These are phyloP conservation scores for Kwoniella shivajii DNA, from an alignment of 1,284 basidiomycete genomes.

Conservation along the genomic window DNA sequence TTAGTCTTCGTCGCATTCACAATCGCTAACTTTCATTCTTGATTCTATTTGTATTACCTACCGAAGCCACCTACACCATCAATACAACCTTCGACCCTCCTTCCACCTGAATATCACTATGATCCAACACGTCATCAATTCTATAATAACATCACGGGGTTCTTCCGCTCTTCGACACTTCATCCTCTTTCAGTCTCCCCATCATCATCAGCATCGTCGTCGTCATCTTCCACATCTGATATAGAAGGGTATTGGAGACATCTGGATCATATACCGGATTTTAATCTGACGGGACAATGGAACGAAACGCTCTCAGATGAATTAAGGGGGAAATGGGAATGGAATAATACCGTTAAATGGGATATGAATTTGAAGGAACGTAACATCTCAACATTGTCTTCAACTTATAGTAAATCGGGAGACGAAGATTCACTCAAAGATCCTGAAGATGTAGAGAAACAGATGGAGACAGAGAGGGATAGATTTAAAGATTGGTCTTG, in stretches of 20 bases:
- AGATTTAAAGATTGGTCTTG: conserved; percentile 38
- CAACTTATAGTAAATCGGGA: neutral
- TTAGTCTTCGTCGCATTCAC: neutral
- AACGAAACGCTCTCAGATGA: conserved; percentile 43
- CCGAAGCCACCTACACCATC: conserved; percentile 32
- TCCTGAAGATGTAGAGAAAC: neutral
- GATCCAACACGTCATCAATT: conserved; percentile 12
- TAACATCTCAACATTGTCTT: conserved; percentile 11
- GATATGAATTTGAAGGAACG: conserved; percentile 50
- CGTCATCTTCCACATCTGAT: conserved; percentile 18
- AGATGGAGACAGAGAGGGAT: neutral
- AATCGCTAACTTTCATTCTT: neutral
- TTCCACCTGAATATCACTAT: conserved; percentile 40
- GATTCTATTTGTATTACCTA: neutral
- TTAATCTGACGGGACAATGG: conserved; percentile 22
- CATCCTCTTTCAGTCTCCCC: conserved; percentile 30
- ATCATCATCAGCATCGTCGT: neutral
- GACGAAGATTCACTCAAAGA: too few species aligned
- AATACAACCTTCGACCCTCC: conserved; percentile 27
- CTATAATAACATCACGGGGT: conserved; percentile 52
- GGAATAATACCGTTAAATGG: conserved; percentile 35
- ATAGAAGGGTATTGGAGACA: conserved; percentile 35
- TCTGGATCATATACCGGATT: neutral
- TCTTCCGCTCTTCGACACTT: conserved; percentile 43
- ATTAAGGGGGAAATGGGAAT: conserved; percentile 44